These are phyloP conservation scores for Breynia disticha DNA, from an alignment of 441 rosid species.

Conservation along the genomic window DNA sequence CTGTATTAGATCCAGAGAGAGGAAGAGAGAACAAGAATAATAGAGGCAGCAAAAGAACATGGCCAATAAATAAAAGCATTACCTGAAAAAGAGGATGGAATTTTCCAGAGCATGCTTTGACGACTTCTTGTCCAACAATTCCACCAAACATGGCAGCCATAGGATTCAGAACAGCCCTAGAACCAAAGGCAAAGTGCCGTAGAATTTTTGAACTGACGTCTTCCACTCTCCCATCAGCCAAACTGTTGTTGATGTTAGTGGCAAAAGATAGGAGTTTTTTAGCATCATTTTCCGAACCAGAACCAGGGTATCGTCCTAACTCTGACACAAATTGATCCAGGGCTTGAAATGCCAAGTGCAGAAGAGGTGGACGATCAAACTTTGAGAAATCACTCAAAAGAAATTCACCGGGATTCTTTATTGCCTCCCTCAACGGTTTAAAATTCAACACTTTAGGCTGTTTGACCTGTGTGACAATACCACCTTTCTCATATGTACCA, in stretches of 20 bases:
- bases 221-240: conserved; percentile 56
- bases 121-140: conserved; percentile 90
- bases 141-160: conserved; percentile 99
- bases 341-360: conserved; percentile 88
- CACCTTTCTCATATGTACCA: conserved; percentile 71
- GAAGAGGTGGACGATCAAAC: conserved; percentile 76
- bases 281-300: conserved; percentile 90
- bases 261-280: conserved; percentile 56
- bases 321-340: conserved; percentile 59
- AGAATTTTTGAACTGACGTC: conserved; percentile 64
- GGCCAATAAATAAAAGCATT: neutral
- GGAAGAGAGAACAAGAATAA: neutral
- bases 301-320: conserved; percentile 58
- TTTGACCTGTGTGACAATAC: conserved; percentile 87
- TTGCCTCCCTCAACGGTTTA: conserved; percentile 68
- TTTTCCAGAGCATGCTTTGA: conserved; percentile 93
- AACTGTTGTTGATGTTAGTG: conserved; percentile 41
- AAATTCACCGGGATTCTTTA: conserved; percentile 78
- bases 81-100: conserved; percentile 94
- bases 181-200: conserved; percentile 73
- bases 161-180: conserved; percentile 87
- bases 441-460: conserved; percentile 67
- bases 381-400: conserved; percentile 81
- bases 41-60: neutral
- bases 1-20: neutral